Evolutionary conservation across 805 yeast genomes (phyloP), one percentile per base, ranked within the genome.

Genomic region (Lipomyces chichibuensis): DNA sequence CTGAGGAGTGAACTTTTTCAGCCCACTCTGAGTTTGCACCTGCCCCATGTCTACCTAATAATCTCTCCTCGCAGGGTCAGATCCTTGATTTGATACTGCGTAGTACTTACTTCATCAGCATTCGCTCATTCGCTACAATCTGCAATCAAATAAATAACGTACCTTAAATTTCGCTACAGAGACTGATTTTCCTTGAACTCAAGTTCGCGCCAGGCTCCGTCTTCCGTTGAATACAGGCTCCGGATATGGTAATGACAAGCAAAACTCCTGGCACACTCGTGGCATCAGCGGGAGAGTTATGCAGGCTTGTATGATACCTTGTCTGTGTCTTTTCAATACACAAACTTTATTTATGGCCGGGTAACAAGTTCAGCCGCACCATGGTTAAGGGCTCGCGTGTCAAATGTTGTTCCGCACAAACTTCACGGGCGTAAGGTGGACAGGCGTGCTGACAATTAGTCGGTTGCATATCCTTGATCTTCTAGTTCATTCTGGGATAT

Each of bases 1-100:
- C 52, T 69, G 73, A 11, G 73, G 66, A 11, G 73, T 64, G 51
- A 70, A 57, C 37, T 46, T 61, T 32, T 61, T n/a, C 25, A 55
- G 55, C 32, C n/a, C 57, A n/a, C 55, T 23, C 11, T 66, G 65
- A 43, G 70, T 68, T 23, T 62, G 71, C n/a, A 67, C 29, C 23
- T 68, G 67, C 13, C 71, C 71, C 71, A 68, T 68, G 27, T 33
- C 32, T 59, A 25, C 37, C 29, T 35, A 56, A 60, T n/a, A n/a
- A 54, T 33, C 27, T 23, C 11, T 25, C 11, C 13, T 59, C 63
- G n/a, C 27, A 23, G 60, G 32, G 25, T 13, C 59, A 17, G 29
- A 14, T 37, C 17, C n/a, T 0, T 14, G 43, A 37, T 14, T 0
- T 14, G 43, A 37, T 14, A 37, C 43, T 37, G 17, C 14, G 3